Conservation (phyloP, 371 early-diverging fungal species). For the Mortierella sp. region DNA sequence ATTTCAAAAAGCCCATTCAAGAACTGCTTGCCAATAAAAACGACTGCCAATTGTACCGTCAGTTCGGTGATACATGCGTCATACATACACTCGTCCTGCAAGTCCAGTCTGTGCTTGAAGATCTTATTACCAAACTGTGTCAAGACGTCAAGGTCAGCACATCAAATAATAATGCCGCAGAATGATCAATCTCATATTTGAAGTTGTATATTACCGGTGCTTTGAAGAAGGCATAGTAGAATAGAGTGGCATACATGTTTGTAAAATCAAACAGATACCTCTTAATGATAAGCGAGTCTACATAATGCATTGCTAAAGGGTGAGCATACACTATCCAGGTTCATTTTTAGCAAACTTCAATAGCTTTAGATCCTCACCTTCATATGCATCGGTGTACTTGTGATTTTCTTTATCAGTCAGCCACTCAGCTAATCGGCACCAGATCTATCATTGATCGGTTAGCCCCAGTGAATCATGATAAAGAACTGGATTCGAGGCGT, state of each 20-base stretch:
- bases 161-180: background rate
- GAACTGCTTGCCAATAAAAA: conserved; percentile 67
- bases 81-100: conserved; percentile 35
- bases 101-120: conserved; percentile 19
- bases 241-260: conserved; percentile 65
- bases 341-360: no score
- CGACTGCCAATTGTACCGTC: conserved; percentile 66
- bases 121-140: conserved; percentile 45
- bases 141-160: background rate
- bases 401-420: conserved; percentile 65
- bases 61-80: conserved; percentile 65
- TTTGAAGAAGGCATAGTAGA: conserved; percentile 68
- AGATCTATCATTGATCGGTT: conserved; percentile 22
- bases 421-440: conserved; percentile 45
- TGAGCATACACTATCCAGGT: no score
- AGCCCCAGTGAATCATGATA: background rate
- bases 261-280: conserved; percentile 67
- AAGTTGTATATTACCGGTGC: conserved; percentile 31
- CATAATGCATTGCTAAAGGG: background rate
- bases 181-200: background rate
- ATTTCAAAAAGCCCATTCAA: conserved; percentile 60
- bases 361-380: conserved; percentile 48
- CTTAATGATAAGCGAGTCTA: conserved; percentile 66
- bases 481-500: background rate
- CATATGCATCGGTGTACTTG: conserved; percentile 57